Evolutionary conservation across 441 rosid species (phyloP).

Genomic region (Codiaeum variegatum): DNA sequence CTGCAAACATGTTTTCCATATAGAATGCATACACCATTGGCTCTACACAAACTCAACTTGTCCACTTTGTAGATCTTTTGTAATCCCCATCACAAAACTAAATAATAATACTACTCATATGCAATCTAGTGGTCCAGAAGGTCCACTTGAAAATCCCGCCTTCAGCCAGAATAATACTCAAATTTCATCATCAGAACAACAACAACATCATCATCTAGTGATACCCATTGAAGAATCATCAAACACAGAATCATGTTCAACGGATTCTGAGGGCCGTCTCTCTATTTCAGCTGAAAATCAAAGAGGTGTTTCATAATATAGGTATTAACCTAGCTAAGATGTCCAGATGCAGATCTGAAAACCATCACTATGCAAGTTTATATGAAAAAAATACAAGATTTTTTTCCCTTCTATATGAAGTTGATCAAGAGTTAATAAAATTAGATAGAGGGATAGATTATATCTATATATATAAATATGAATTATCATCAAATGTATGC

Average conservation of each 20-base stretch:
- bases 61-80: constrained; percentile 82
- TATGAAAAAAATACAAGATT: too few relatives aligned
- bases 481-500: not conserved
- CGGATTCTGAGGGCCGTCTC: not conserved
- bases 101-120: constrained; percentile 17
- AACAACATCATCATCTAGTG: not conserved
- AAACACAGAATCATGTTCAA: constrained; percentile 4
- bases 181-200: constrained; percentile 18
- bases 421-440: constrained; percentile 4
- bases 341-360: too few relatives aligned
- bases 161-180: constrained; percentile 14
- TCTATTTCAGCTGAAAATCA: constrained; percentile 9
- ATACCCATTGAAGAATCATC: constrained; percentile 24
- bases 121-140: constrained; percentile 9
- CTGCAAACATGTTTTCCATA: constrained; percentile 85
- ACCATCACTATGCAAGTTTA: too few relatives aligned
- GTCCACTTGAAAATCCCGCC: not conserved
- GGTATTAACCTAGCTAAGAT: too few relatives aligned
- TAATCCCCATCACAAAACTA: constrained; percentile 38
- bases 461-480: not conserved
- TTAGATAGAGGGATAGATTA: not conserved
- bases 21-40: constrained; percentile 80
- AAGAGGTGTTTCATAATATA: too few relatives aligned
- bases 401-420: constrained; percentile 11
- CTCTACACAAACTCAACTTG: constrained; percentile 81